Percentiles rank a stretch among this genome's conserved stretches.
Evolutionary conservation across 306 rosid genomes (phyloP).

Genomic region (Vigna angularis): DNA sequence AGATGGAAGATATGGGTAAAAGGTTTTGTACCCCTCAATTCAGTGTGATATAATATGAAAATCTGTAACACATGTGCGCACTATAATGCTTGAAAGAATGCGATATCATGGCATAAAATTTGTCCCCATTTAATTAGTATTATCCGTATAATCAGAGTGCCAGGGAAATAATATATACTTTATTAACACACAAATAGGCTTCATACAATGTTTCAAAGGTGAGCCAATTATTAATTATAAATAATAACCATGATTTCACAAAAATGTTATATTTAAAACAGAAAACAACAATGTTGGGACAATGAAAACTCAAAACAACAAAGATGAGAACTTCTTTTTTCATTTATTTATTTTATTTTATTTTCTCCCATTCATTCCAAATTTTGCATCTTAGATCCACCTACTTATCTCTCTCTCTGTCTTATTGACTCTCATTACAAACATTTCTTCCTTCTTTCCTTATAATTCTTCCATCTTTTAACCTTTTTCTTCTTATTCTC

Average conservation of each 20-base stretch:
- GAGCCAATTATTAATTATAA: slow-evolving; percentile 34
- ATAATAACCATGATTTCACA: slow-evolving; percentile 22
- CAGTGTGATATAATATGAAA: not conserved
- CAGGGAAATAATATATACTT: slow-evolving; percentile 14
- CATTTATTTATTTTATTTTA: slow-evolving; percentile 3
- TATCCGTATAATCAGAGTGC: slow-evolving; percentile 19
- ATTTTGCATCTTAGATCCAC: slow-evolving; percentile 53
- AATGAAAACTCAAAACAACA: slow-evolving; percentile 42
- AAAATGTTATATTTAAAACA: slow-evolving; percentile 13
- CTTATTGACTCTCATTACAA: slow-evolving; percentile 27
- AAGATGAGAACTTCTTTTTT: slow-evolving; percentile 31
- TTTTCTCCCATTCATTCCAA: not conserved
- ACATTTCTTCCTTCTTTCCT: slow-evolving; percentile 1
- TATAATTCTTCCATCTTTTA: not conserved
- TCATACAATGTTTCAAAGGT: slow-evolving; percentile 41
- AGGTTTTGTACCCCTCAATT: not conserved
- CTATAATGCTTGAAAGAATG: slow-evolving; percentile 14
- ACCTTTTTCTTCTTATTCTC: not conserved
- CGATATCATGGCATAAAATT: slow-evolving; percentile 7
- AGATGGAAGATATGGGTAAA: not conserved
- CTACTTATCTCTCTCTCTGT: slow-evolving; percentile 37
- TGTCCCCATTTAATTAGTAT: slow-evolving; percentile 38
- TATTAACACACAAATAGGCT: slow-evolving; percentile 25
- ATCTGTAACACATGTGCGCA: slow-evolving; percentile 27
- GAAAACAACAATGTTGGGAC: slow-evolving; percentile 14